phyloP scores from a whole-genome alignment of 768 basidiomycete species.

The Podaxis sp. region DNA sequence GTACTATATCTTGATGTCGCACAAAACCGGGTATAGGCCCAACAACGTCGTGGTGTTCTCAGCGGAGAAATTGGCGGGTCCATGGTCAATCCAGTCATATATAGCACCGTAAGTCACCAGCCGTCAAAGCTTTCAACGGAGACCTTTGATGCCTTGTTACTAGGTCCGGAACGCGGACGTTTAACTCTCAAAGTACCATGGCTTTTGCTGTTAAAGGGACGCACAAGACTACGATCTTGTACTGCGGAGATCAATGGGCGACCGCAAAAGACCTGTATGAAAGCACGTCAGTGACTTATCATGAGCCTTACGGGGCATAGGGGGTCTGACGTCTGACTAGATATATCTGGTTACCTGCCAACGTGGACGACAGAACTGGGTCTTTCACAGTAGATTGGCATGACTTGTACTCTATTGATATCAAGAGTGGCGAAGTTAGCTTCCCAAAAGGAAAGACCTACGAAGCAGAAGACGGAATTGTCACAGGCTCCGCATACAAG shows the following conservation, averaged over 20 bases:
- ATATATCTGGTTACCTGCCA: constrained; percentile 8
- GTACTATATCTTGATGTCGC: constrained; percentile 10
- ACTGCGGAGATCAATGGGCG: constrained; percentile 8
- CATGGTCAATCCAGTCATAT: constrained; percentile 8
- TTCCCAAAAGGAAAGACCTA: constrained; percentile 6
- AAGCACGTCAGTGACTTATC: neutral
- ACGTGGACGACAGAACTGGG: constrained; percentile 5
- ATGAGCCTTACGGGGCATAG: neutral
- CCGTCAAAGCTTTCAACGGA: neutral
- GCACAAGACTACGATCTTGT: constrained; percentile 1
- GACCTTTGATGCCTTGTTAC: neutral
- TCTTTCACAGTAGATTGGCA: constrained; percentile 9
- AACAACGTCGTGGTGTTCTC: constrained; percentile 13
- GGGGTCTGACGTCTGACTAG: neutral
- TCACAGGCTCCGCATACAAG: constrained; percentile 7
- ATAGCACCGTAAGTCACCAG: constrained; percentile 4
- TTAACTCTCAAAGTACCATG: constrained; percentile 10
- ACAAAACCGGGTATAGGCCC: constrained; percentile 9
- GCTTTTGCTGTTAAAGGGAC: neutral
- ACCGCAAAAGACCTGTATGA: constrained; percentile 10
- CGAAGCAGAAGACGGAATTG: constrained; percentile 6
- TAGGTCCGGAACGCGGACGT: constrained; percentile 6
- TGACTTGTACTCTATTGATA: constrained; percentile 8
- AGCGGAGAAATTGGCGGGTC: constrained; percentile 7
- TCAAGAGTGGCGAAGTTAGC: neutral